Base-by-base conservation (phyloP, 2,329 filamentous ascomycete genomes). In the Botrytis paeoniae region DNA sequence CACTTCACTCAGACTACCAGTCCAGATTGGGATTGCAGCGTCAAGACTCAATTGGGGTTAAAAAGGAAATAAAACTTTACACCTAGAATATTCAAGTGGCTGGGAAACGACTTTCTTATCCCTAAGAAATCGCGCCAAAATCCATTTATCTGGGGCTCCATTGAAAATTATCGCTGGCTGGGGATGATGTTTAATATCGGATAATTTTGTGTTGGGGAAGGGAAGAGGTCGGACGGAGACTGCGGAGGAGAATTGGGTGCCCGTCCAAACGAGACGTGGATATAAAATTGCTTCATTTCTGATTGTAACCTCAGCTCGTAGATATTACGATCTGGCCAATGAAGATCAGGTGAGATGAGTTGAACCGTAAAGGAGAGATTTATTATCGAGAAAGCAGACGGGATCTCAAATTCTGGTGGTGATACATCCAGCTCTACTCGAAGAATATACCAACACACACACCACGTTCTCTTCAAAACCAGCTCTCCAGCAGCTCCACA, bases 271-370 rank as follows among this genome's bases (percentile, higher is more conserved):
- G 22, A 65, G 69, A 57, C n/a, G 32, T 60, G 62, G 39, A 72
- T 72, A 72, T 68, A 68, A 72, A 72, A 72, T 72, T 60, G 45
- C 39, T 25, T 68, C 29, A 70, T 68, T 48, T 68, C 64, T 29
- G 25, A 14, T 39, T 54, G 48, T 57, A 41, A 54, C 45, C 18
- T 29, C 41, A 22, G 35, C 9, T 39, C 64, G 7, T 57, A 25
- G 35, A 41, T 3, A 68, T 68, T 29, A 25, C 64, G 45, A 39
- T 54, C 12, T 18, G 20, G 39, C 12, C 65, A 29, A 54, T 54
- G 20, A 69, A 69, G 32, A 66, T 32, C 45, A 20, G 22, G 54
- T 32, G n/a, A 54, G 32, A 29, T 25, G 20, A 37, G 8, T 20
- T 16, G 61, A 37, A 25, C 12, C 2, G 18, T 39, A 35, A 66